Base-by-base conservation (phyloP, 768 basidiomycete genomes). In the Mrakia hoshinonis region DNA sequence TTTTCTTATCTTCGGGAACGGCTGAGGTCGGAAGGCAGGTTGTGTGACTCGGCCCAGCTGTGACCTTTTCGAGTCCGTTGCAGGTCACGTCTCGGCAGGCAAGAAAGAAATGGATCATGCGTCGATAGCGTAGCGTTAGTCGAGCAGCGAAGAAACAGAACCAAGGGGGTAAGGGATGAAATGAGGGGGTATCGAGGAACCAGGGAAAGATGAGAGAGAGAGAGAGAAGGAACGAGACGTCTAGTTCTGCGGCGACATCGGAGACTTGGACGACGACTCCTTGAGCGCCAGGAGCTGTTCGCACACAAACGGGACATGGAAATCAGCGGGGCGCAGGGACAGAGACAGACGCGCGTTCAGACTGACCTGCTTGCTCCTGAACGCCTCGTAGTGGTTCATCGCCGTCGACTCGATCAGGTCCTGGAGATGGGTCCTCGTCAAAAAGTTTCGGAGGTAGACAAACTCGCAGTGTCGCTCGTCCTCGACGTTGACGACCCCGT, bases 331-430 rank as follows among this genome's bases (percentile, higher is more conserved):
- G n/a, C 31, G 55, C 20, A 43, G 26, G 47, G 15, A 46, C 39
- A 55, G 38, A 12, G 43, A 20, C 38, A 47, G 24, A 29, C 55
- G 20, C 24, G 36, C 13, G 47, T 65, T 2, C 22, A 29, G 48
- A 55, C 65, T 47, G 4, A 76, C 77, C 83, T 99, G 95, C 83
- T 97, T 97, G 76, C 92, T 95, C 75, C 95, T 87, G 92, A 99
- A 99, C 11, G 94, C 92, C 83, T 99, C 95, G 80, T 98, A 99
- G 82, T 99, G 95, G 80, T 95, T 96, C 81, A 94, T 91, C 13
- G 96, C 93, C 12, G 96, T 98, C 69, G 95, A 96, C 84, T 99
- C 95, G 79, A 99, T 99, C 79, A 99, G 82, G 78, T 98, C 95
- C 81, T 99, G 95, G 78, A 99, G 81, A 82, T 99, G 96, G 38